Conservation (phyloP, 139 green algal genomes). For the Chlorella sp. region DNA sequence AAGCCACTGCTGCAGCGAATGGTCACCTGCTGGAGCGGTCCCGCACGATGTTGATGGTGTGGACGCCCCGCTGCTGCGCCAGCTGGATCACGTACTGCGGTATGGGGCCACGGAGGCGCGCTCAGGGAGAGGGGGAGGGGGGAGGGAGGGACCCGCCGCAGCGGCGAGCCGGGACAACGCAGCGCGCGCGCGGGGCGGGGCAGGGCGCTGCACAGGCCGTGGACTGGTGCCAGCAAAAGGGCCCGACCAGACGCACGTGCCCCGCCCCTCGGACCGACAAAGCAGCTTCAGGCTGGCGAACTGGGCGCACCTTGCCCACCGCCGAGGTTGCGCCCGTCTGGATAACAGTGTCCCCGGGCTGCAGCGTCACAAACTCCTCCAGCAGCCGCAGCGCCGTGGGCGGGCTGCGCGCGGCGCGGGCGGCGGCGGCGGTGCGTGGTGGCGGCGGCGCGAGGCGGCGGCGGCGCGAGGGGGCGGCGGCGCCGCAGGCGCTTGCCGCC, state of each 20-base stretch:
- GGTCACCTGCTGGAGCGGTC: constrained; percentile 52
- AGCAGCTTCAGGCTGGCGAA: not conserved
- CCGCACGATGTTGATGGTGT: constrained; percentile 87
- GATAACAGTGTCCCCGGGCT: constrained; percentile 81
- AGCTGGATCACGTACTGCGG: constrained; percentile 85
- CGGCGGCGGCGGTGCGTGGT: not conserved
- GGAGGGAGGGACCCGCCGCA: no score
- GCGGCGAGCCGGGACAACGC: no score
- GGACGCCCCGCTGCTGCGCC: constrained; percentile 64
- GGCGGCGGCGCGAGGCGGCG: not conserved
- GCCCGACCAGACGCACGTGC: no score
- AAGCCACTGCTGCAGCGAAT: no score
- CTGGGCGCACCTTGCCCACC: constrained; percentile 69
- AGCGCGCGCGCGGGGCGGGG: no score
- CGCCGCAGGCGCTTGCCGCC: not conserved
- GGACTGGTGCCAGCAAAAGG: no score
- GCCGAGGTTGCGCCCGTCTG: constrained; percentile 89
- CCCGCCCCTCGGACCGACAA: no score
- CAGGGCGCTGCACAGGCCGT: no score
- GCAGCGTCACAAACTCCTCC: constrained; percentile 78
- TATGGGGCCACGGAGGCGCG: not conserved
- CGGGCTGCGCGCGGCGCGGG: constrained; percentile 57
- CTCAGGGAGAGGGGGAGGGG: not conserved
- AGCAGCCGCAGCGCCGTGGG: constrained; percentile 84
- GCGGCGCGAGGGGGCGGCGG: not conserved